Percentiles rank a stretch among this genome's conserved stretches.
These are phyloP conservation scores for Schwanniomyces sp. DNA, from an alignment of 805 yeast genomes.

Conservation along the genomic window DNA sequence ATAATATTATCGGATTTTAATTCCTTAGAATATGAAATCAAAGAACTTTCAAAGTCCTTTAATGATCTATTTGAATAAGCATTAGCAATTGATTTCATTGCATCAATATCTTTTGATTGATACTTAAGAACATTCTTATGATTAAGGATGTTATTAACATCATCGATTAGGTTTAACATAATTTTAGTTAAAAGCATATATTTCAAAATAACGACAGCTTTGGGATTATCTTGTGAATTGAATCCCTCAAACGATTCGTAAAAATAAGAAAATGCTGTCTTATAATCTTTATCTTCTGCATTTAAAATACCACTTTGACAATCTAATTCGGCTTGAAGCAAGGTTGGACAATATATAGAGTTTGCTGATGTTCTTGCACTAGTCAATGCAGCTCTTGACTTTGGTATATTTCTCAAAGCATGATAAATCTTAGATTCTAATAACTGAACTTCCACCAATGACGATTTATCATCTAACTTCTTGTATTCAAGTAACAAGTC, in stretches of 20 bases:
- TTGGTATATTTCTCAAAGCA: conserved; percentile 86
- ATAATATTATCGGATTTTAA: conserved; percentile 84
- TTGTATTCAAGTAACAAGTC: conserved; percentile 80
- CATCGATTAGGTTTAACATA: conserved; percentile 86
- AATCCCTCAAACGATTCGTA: conserved; percentile 94
- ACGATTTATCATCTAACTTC: conserved; percentile 91
- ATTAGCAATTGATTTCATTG: conserved; percentile 89
- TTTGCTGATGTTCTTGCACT: conserved; percentile 98
- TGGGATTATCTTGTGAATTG: conserved; percentile 60
- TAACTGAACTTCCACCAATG: conserved; percentile 92
- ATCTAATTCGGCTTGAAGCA: conserved; percentile 90
- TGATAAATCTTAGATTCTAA: conserved; percentile 89
- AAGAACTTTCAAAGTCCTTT: conserved; percentile 85
- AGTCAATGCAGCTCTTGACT: conserved; percentile 88
- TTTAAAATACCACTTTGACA: conserved; percentile 93
- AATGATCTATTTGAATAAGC: conserved; percentile 90
- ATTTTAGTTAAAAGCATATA: conserved; percentile 92
- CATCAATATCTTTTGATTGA: conserved; percentile 85
- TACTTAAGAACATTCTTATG: conserved; percentile 70
- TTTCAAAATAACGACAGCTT: conserved; percentile 76
- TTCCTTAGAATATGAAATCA: conserved; percentile 68
- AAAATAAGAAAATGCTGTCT: conserved; percentile 93
- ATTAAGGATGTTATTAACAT: conserved; percentile 73
- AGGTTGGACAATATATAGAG: conserved; percentile 92
- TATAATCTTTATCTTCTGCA: conserved; percentile 95